Evolutionary conservation across 1,139 yeast genomes (phyloP).

Genomic region (Yamadazyma triangularis): DNA sequence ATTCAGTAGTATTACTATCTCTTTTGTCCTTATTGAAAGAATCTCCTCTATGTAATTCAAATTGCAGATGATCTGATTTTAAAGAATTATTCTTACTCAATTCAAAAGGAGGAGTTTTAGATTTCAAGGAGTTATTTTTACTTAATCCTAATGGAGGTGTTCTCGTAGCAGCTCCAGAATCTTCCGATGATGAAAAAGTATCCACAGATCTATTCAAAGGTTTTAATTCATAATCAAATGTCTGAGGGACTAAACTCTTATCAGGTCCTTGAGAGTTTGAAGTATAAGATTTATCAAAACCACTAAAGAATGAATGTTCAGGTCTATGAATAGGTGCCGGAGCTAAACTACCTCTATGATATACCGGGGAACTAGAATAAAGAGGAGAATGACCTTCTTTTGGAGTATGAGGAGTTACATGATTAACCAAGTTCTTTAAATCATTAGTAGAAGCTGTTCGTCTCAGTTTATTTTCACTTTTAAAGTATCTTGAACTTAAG

Average conservation of each 20-base stretch:
- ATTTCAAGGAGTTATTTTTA: constrained; percentile 11
- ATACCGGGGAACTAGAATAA: not conserved
- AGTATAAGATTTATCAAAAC: constrained; percentile 17
- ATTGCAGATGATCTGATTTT: not conserved
- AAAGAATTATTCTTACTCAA: constrained; percentile 1
- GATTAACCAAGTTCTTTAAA: constrained; percentile 10
- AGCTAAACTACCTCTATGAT: not conserved
- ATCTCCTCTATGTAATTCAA: not conserved
- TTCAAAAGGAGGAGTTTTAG: constrained; percentile 4
- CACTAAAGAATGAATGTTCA: constrained; percentile 8
- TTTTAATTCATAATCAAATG: constrained; percentile 19
- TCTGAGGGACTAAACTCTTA: no score
- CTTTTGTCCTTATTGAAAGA: constrained; percentile 4
- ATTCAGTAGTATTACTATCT: constrained; percentile 8
- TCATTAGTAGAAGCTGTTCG: constrained; percentile 14
- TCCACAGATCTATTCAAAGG: constrained; percentile 30
- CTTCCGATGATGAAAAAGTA: constrained; percentile 18
- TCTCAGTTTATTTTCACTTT: constrained; percentile 11
- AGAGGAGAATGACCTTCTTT: constrained; percentile 2
- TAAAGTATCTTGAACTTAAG: constrained; percentile 4
- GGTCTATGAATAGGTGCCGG: not conserved
- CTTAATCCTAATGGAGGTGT: constrained; percentile 13
- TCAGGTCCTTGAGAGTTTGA: constrained; percentile 7
- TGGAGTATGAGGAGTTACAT: constrained; percentile 9
- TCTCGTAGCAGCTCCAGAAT: constrained; percentile 11